Percentiles rank a stretch among this genome's conserved stretches.
phyloP scores from a whole-genome alignment of 2,329 filamentous ascomycete species.

The Botrytis cinerea region DNA sequence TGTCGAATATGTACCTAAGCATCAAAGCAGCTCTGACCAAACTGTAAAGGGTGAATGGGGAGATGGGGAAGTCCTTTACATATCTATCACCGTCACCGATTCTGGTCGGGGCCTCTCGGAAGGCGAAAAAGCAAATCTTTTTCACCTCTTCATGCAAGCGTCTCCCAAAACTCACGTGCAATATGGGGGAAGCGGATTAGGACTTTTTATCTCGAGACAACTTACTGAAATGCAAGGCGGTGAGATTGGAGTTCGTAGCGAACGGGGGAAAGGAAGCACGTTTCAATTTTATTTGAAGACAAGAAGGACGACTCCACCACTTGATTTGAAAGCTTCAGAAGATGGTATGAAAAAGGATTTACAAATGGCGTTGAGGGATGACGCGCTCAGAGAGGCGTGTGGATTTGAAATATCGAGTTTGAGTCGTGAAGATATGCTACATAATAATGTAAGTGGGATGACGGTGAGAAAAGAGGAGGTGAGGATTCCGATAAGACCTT shows the following conservation, averaged over 20 bases:
- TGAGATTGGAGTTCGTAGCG: slow-evolving; percentile 72
- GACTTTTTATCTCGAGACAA: slow-evolving; percentile 77
- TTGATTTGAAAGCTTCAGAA: neutral
- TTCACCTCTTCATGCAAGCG: slow-evolving; percentile 69
- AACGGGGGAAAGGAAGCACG: slow-evolving; percentile 67
- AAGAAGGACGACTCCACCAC: slow-evolving; percentile 3
- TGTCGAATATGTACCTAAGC: slow-evolving; percentile 16
- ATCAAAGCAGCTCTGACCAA: neutral
- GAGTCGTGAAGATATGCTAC: neutral
- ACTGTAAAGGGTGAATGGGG: slow-evolving; percentile 9
- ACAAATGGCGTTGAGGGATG: slow-evolving; percentile 12
- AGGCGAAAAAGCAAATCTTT: slow-evolving; percentile 41
- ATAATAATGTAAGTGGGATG: neutral
- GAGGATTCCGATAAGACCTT: neutral
- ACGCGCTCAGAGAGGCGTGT: slow-evolving; percentile 20
- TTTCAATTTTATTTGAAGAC: slow-evolving; percentile 69
- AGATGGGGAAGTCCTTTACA: neutral
- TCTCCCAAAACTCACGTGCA: slow-evolving; percentile 78
- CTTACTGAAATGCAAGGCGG: slow-evolving; percentile 79
- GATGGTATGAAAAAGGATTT: neutral
- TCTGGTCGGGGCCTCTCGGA: slow-evolving; percentile 36
- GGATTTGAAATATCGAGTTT: slow-evolving; percentile 8
- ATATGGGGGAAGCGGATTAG: slow-evolving; percentile 77
- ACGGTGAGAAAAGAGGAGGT: neutral
- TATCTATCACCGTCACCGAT: slow-evolving; percentile 14